These are phyloP conservation scores for Apium graveolens DNA, from an alignment of 129 eudicot genomes.

Conservation along the genomic window DNA sequence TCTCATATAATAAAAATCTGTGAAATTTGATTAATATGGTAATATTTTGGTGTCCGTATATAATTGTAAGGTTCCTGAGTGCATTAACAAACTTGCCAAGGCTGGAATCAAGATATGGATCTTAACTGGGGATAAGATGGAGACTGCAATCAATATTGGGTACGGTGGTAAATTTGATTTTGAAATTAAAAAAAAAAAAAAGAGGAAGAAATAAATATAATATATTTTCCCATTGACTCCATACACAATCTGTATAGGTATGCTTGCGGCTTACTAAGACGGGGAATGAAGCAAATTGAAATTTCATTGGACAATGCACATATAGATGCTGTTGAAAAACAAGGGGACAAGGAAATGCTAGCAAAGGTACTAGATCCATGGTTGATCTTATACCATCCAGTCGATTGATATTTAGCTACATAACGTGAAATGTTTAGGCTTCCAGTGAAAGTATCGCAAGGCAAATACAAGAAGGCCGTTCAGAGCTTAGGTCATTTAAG, in stretches of 20 bases:
- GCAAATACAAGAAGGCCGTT: constrained; percentile 65
- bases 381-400: neutral
- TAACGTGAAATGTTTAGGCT: constrained; percentile 40
- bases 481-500: constrained; percentile 42
- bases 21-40: neutral
- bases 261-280: constrained; percentile 80
- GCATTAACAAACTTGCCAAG: constrained; percentile 74
- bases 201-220: neutral
- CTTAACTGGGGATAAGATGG: constrained; percentile 98
- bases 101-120: constrained; percentile 99
- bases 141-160: constrained; percentile 98
- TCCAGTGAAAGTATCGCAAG: constrained; percentile 55
- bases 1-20: neutral
- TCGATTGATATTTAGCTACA: constrained; percentile 15
- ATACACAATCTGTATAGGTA: constrained; percentile 36
- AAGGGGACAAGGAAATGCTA: constrained; percentile 58
- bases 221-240: neutral
- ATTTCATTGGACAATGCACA: constrained; percentile 75
- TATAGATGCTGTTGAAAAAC: constrained; percentile 49
- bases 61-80: constrained; percentile 75
- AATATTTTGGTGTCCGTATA: neutral
- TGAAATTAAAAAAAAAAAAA: neutral
- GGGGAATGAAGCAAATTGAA: constrained; percentile 77
- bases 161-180: constrained; percentile 22
- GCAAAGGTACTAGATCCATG: constrained; percentile 48